phyloP scores from a whole-genome alignment of 1,284 basidiomycete genomes.

The Gomphus bonarii region DNA sequence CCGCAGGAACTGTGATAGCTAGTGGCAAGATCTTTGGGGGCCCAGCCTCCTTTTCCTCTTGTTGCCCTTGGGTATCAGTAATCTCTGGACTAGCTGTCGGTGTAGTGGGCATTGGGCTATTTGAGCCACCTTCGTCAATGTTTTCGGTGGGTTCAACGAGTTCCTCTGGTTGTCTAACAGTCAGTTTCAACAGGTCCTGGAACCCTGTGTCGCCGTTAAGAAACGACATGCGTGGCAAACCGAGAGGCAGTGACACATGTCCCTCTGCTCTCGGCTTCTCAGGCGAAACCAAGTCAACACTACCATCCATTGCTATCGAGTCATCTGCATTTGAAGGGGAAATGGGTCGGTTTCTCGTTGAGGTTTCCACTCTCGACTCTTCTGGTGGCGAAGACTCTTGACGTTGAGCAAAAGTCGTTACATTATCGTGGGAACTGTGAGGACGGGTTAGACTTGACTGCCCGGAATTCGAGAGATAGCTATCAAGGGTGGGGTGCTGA shows the following conservation, averaged over 20 bases:
- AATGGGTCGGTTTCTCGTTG: not conserved
- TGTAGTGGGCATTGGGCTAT: not conserved
- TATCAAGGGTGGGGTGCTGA: not conserved
- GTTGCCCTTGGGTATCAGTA: not conserved
- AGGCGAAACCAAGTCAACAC: not conserved
- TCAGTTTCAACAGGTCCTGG: constrained; percentile 1
- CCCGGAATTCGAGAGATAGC: not conserved
- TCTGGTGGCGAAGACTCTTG: not conserved
- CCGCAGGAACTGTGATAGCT: not conserved
- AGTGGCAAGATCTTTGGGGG: not conserved
- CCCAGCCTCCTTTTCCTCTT: not conserved
- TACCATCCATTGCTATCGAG: not conserved
- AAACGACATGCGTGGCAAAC: constrained; percentile 8
- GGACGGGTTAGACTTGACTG: not conserved
- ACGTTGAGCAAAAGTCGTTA: not conserved
- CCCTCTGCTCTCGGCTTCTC: not conserved
- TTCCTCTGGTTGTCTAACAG: not conserved
- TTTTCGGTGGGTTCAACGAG: not conserved
- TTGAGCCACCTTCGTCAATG: not conserved
- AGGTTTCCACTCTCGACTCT: not conserved
- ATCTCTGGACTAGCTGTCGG: not conserved
- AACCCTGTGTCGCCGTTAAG: not conserved
- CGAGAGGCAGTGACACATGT: not conserved
- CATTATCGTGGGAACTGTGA: not conserved
- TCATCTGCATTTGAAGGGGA: not conserved